Conservation (phyloP, 2,329 filamentous ascomycete genomes). For the Calcarisporium arbuscula region DNA sequence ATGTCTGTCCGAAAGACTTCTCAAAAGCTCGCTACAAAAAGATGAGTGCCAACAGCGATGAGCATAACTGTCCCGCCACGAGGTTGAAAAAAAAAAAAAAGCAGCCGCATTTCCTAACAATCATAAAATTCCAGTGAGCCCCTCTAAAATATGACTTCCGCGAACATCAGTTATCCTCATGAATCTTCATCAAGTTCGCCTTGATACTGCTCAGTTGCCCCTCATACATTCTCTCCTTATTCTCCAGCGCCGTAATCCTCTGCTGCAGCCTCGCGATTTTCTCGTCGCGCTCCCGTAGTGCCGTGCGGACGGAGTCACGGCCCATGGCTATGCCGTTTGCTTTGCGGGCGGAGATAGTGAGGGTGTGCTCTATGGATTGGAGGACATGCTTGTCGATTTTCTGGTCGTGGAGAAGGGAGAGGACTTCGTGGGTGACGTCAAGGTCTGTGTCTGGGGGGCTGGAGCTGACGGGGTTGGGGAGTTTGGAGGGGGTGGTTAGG, state of each 20-base stretch:
- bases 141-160: no score
- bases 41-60: no score
- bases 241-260: constrained; percentile 32
- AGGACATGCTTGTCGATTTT: constrained; percentile 31
- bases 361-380: constrained; percentile 31
- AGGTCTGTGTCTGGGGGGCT: constrained; percentile 13
- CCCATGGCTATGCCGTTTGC: constrained; percentile 57
- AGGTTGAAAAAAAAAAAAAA: no score
- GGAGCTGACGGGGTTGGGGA: constrained; percentile 9
- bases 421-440: constrained; percentile 40
- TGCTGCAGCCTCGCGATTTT: constrained; percentile 30
- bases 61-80: no score
- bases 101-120: no score
- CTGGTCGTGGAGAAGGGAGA: constrained; percentile 40
- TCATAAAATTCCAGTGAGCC: no score
- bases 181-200: constrained; percentile 29
- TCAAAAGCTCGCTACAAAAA: no score
- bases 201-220: constrained; percentile 30
- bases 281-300: constrained; percentile 56
- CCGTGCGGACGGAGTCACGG: constrained; percentile 58
- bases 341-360: constrained; percentile 51
- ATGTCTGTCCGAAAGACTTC: no score
- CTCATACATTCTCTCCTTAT: constrained; percentile 22
- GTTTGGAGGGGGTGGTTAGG: constrained; percentile 1
- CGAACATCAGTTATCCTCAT: constrained; percentile 23